Conservation (phyloP, 176 grass and related monocot species). For the Puccinellia tenuiflora region DNA sequence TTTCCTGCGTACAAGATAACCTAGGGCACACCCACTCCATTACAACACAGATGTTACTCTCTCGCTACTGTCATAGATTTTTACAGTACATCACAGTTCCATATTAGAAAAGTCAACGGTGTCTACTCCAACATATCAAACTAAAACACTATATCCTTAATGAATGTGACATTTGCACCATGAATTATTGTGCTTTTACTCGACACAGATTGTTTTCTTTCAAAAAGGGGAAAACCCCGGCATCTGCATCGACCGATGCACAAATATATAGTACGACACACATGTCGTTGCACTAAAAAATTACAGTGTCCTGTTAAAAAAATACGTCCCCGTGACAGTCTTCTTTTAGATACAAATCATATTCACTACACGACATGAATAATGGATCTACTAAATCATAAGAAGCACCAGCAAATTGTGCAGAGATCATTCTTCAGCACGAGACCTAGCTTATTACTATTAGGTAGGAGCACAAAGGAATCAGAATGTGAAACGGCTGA, state of each 20-base stretch:
- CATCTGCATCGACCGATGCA: too few relatives aligned
- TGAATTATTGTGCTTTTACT: background rate
- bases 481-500: slow-evolving; percentile 4
- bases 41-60: too few relatives aligned
- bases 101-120: background rate
- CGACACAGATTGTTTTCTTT: too few relatives aligned
- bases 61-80: too few relatives aligned
- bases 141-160: background rate
- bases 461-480: too few relatives aligned
- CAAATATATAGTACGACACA: background rate
- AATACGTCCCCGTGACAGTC: background rate
- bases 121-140: background rate
- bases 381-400: slow-evolving; percentile 32
- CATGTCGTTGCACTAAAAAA: background rate
- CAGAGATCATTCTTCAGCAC: background rate
- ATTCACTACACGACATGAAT: background rate
- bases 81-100: background rate
- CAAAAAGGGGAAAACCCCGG: too few relatives aligned
- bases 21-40: too few relatives aligned
- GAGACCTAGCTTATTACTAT: slow-evolving; percentile 13
- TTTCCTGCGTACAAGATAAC: too few relatives aligned
- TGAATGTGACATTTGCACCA: background rate
- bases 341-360: background rate
- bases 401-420: slow-evolving; percentile 12
- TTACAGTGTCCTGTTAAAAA: background rate